phyloP scores from a whole-genome alignment of 2,329 filamentous ascomycete genomes.

The Xylariomycetidae sp. region DNA sequence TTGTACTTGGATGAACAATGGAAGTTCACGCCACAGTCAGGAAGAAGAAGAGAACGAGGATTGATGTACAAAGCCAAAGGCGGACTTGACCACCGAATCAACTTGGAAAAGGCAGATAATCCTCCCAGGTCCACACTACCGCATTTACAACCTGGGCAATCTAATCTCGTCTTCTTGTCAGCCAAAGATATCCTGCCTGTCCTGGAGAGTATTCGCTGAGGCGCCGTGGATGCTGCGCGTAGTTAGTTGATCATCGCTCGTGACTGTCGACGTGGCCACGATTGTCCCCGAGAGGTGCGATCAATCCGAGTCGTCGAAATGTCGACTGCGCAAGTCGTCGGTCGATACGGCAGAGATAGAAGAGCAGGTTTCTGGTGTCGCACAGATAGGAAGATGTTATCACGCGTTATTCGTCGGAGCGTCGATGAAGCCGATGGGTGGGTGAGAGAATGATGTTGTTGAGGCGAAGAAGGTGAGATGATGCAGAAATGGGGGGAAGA shows the following conservation, averaged over 20 bases:
- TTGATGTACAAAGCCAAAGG: constrained; percentile 31
- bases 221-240: constrained; percentile 14
- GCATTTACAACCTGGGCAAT: constrained; percentile 19
- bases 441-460: constrained; percentile 1
- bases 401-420: background rate
- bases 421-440: constrained; percentile 3
- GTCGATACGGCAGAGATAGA: too few relatives aligned
- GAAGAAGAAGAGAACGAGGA: constrained; percentile 22
- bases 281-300: constrained; percentile 6
- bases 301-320: too few relatives aligned
- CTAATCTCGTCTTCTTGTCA: constrained; percentile 24
- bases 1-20: constrained; percentile 30
- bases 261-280: constrained; percentile 5
- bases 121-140: constrained; percentile 22
- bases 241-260: constrained; percentile 12
- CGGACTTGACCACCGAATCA: constrained; percentile 24
- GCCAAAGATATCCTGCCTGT: constrained; percentile 23
- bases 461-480: constrained; percentile 2
- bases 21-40: constrained; percentile 21
- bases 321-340: too few relatives aligned
- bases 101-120: constrained; percentile 20
- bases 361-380: background rate
- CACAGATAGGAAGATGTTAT: constrained; percentile 1
- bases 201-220: constrained; percentile 20
- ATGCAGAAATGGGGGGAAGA: constrained; percentile 3